Percentiles rank a stretch among this genome's conserved stretches.
Conservation (phyloP, 1,284 basidiomycete species). For the Moesziomyces sp. region DNA sequence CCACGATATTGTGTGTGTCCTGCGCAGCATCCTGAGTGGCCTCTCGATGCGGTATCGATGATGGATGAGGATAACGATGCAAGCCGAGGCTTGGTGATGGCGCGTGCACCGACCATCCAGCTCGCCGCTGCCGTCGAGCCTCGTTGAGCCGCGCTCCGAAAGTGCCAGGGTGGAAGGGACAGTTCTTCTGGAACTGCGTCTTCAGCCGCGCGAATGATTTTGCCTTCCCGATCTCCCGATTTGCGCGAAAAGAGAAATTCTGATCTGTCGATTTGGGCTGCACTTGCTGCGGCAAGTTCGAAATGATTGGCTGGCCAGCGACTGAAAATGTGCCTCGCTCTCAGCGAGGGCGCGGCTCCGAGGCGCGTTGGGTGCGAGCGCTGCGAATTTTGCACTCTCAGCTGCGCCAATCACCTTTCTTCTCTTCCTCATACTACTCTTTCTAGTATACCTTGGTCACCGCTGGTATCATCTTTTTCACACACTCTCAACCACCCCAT, state of each 20-base stretch:
- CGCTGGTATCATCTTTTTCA: constrained; percentile 69
- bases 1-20: constrained; percentile 29
- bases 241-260: neutral
- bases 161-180: constrained; percentile 25
- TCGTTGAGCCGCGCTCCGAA: too few relatives aligned
- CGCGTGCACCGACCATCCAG: constrained; percentile 26
- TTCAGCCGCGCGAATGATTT: constrained; percentile 7
- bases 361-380: neutral
- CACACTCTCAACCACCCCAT: constrained; percentile 68
- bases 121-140: neutral
- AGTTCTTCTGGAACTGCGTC: constrained; percentile 4
- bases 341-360: constrained; percentile 19
- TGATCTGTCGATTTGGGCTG: neutral
- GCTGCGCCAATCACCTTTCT: constrained; percentile 18
- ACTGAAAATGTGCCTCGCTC: neutral
- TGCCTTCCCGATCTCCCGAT: constrained; percentile 7
- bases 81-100: constrained; percentile 10
- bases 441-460: constrained; percentile 69
- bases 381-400: constrained; percentile 15
- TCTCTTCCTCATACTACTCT: constrained; percentile 42
- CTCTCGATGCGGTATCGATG: neutral
- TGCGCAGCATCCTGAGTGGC: neutral
- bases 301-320: constrained; percentile 12
- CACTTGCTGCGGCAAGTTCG: constrained; percentile 48
- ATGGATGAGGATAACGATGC: neutral